Base-by-base conservation (phyloP, 805 yeast species). In the Pichia membranifaciens region DNA sequence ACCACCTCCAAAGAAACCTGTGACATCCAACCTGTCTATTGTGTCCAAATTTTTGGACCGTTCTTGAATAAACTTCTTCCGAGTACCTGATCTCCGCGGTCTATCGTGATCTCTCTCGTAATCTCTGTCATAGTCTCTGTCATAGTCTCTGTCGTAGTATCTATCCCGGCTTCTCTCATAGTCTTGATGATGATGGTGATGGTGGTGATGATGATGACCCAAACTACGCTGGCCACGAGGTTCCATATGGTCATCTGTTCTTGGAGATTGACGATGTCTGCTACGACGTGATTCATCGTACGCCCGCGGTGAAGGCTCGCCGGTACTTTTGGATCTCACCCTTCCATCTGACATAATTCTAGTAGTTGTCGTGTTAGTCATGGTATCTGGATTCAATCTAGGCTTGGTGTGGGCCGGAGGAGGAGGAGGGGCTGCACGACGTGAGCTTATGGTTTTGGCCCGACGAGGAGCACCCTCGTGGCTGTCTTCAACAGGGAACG, bases 21-120 rank as follows among this genome's bases (percentile, higher is more conserved):
- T 90, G 41, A 91, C 99, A 65, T 93, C 99, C 59, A 93, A 74
- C 66, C 87, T 87, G 69, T 93, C 99, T 57, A 93, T 93, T 4
- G 95, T 87, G 60, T 91, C 99, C 47, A 90, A 82, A 56, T 89
- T 86, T 57, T 82, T 81, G 13, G 89, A 76, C 55, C 78, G 72
- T 58, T 69, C 69, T 60, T 69, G 71, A 49, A 73, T 65, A 53
- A 68, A 57, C 61, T 73, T 62, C 59, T 72, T 67, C 34, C 56
- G 56, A 15, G 61, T 57, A 38, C 57, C 61, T 56, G 66, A 42
- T 44, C 60, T 49, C 47, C 52, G 50, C 8, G 54, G 59, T 43
- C 53, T 55, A 17, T 49, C 51, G 34, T 47, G 15, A 6, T 54
- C 52, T 32, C 60, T 49, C 10, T 25, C 29, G 33, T 57, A 16